A percentile compares a stretch with the other conserved stretches of the same genome.
Conservation (phyloP, 345 rosid species). For the Syzygium jambos region DNA sequence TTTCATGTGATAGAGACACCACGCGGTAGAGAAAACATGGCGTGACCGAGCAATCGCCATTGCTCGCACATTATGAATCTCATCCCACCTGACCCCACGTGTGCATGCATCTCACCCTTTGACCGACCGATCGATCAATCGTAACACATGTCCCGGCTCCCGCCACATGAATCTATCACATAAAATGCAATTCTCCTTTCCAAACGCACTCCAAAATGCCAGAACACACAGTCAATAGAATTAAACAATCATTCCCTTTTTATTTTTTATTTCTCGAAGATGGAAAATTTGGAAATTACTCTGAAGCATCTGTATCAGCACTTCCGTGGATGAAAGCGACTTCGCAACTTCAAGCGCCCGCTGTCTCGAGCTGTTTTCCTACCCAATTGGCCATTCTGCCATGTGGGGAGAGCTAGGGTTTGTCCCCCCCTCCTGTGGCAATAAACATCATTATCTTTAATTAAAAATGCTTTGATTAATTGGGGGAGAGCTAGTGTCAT, state of each 20-base stretch:
- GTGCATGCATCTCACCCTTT: neutral
- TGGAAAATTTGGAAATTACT: neutral
- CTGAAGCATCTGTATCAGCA: neutral
- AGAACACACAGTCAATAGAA: neutral
- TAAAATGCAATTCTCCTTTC: neutral
- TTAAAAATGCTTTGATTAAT: neutral
- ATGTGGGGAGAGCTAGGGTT: neutral
- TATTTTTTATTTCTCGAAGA: neutral
- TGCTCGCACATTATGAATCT: neutral
- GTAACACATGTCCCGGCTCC: too few species aligned
- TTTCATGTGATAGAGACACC: neutral
- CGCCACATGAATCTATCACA: neutral
- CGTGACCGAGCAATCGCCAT: neutral
- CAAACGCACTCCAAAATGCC: neutral
- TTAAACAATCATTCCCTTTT: neutral
- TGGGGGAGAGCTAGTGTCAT: neutral
- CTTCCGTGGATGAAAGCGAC: neutral
- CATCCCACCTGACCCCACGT: neutral
- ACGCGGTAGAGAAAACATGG: neutral
- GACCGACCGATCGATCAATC: neutral
- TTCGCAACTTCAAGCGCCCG: neutral
- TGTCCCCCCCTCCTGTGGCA: neutral
- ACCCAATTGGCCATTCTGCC: neutral
- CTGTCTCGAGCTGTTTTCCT: neutral
- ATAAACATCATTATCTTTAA: neutral